These are phyloP conservation scores for Zychaea mexicana DNA, from an alignment of 371 early-diverging fungal genomes.

Conservation along the genomic window DNA sequence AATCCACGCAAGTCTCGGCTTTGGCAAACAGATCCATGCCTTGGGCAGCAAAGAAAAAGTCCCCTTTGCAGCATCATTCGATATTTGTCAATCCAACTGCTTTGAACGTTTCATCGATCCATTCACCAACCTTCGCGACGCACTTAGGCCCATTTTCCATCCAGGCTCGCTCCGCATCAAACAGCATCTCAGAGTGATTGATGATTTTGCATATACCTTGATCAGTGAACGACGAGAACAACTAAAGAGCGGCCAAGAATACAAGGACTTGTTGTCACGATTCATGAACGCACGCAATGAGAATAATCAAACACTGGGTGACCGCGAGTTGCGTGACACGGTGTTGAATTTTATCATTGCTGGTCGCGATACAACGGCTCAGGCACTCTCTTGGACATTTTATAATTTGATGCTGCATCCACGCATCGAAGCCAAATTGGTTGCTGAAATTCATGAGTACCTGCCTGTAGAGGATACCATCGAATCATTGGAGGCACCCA, in stretches of 20 bases:
- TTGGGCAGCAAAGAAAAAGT: conserved; percentile 31
- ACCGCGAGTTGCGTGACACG: conserved; percentile 55
- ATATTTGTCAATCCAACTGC: conserved; percentile 43
- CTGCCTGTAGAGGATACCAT: conserved; percentile 38
- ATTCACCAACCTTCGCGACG: conserved; percentile 50
- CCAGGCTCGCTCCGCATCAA: conserved; percentile 45
- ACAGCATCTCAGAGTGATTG: conserved; percentile 43
- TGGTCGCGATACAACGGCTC: conserved; percentile 71
- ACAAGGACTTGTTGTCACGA: conserved; percentile 60
- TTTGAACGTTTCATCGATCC: conserved; percentile 54
- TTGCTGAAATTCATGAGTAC: conserved; percentile 52
- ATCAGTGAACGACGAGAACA: conserved; percentile 38
- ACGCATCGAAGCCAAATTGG: conserved; percentile 51
- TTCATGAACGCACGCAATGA: conserved; percentile 62
- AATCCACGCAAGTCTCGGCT: not conserved
- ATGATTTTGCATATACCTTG: conserved; percentile 49
- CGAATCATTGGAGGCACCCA: conserved; percentile 29
- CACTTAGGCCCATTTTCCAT: conserved; percentile 9
- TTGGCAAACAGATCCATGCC: not conserved
- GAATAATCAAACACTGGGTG: conserved; percentile 49
- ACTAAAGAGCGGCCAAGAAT: conserved; percentile 31
- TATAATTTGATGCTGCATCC: conserved; percentile 54
- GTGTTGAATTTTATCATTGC: conserved; percentile 73
- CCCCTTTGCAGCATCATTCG: conserved; percentile 56
- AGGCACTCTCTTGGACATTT: conserved; percentile 70